Conservation (phyloP, 768 basidiomycete species). For the Boletus pseudo-olivaceus region DNA sequence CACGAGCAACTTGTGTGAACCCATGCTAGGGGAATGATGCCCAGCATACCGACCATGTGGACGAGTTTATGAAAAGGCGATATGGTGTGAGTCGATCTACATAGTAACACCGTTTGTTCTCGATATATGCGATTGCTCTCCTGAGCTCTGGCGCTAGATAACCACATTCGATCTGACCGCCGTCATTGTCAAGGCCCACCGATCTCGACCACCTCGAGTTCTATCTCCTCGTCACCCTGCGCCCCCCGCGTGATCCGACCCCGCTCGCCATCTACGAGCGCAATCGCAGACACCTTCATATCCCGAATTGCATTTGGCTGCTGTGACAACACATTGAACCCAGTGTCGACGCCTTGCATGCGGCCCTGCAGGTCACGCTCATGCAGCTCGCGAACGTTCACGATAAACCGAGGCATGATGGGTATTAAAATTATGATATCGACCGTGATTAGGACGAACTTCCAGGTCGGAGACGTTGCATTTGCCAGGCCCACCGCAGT, state of each 20-base stretch:
- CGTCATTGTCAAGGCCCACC: not conserved
- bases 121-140: no score
- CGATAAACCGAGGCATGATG: not conserved
- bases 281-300: not conserved
- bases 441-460: no score
- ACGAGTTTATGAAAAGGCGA: no score
- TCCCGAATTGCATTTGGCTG: not conserved
- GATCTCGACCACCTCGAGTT: not conserved
- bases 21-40: no score
- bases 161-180: not conserved
- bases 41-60: no score
- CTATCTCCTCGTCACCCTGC: not conserved
- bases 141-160: no score
- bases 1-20: no score
- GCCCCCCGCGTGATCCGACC: not conserved
- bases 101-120: no score
- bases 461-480: no score
- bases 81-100: no score
- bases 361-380: not conserved
- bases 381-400: not conserved
- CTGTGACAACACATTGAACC: not conserved
- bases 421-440: not conserved
- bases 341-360: not conserved
- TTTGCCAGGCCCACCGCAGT: not conserved
- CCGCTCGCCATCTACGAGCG: not conserved